Base-by-base conservation (phyloP, 2,329 filamentous ascomycete species). In the Pseudocercospora vitis region DNA sequence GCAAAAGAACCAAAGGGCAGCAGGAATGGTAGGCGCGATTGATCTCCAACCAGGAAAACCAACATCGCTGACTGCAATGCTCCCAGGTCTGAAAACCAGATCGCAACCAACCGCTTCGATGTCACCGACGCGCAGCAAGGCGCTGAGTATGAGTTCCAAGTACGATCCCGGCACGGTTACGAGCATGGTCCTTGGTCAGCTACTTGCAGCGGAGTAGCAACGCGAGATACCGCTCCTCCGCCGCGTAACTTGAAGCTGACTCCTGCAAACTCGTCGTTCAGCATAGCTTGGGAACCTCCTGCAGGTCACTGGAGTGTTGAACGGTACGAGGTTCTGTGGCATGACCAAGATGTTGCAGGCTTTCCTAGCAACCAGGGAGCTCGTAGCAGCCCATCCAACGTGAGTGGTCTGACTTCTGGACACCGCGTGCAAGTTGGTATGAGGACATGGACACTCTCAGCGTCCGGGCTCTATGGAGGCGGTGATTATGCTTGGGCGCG, bases 161-260 rank as follows among this genome's bases (percentile, higher is more conserved):
- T 61, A 44, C 56, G 54, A 3, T 44, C 52, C 9, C 45, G 42
- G 1, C 47, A 51, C 24, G 58, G 60, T 7, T 49, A 50, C 24
- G 49, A 55, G 42, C 39, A 48, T 18, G 50, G 53, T 12, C 42
- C 49, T 8, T 61, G 60, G 60, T 51, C 53, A 24, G 28, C 24
- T 9, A 28, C 40, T 23, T 51, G 45, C 8, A 45, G 21, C 14
- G 52, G 55, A 3, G 42, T 52, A 12, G 31, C 44, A 8, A 56
- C 31, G 2, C 32, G 35, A 16, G 14, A 47, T 5, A 61, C 50
- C 14, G 48, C 54, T 19, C 50, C 52, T 3, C 44, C 49, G 16
- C 58, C 58, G 5, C 40, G 19, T 6, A 21, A 48, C 28, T 18
- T 29, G 39, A 47, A 14, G 24, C n/a, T 31, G n/a, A 11, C 16